Evolutionary conservation across 192 early-diverging fungal species (phyloP).

Genomic region (Coemansia sp.): DNA sequence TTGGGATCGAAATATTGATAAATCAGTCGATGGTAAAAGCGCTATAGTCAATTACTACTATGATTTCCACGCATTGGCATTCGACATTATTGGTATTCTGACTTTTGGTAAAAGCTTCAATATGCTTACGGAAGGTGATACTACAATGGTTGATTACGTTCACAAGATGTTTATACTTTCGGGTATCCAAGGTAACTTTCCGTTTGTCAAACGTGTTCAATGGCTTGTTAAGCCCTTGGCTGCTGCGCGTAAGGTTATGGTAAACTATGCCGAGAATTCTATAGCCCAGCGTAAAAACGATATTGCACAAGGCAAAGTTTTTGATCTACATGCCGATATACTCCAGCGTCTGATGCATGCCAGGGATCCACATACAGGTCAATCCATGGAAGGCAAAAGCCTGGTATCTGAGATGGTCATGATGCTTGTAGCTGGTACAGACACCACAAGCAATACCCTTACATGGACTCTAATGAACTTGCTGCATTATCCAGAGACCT

Average conservation of each 20-base stretch:
- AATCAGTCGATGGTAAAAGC: too few relatives aligned
- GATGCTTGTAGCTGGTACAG: slow-evolving; percentile 41
- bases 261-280: not conserved
- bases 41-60: slow-evolving; percentile 32
- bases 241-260: slow-evolving; percentile 1
- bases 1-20: slow-evolving; percentile 16
- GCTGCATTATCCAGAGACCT: slow-evolving; percentile 24
- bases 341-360: slow-evolving; percentile 45
- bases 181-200: slow-evolving; percentile 1
- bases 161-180: slow-evolving; percentile 8
- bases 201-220: slow-evolving; percentile 2
- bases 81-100: slow-evolving; percentile 38
- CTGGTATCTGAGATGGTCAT: slow-evolving; percentile 28
- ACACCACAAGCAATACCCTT: slow-evolving; percentile 50
- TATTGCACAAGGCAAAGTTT: not conserved
- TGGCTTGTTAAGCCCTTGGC: slow-evolving; percentile 11
- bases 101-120: slow-evolving; percentile 31
- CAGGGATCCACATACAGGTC: slow-evolving; percentile 22
- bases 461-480: slow-evolving; percentile 31
- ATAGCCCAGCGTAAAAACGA: slow-evolving; percentile 4
- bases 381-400: slow-evolving; percentile 6
- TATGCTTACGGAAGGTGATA: slow-evolving; percentile 6
- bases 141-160: slow-evolving; percentile 14
- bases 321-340: slow-evolving; percentile 11
- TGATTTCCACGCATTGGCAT: slow-evolving; percentile 23